phyloP scores from a whole-genome alignment of 495 filamentous ascomycete species.

The Glonium stellatum region DNA sequence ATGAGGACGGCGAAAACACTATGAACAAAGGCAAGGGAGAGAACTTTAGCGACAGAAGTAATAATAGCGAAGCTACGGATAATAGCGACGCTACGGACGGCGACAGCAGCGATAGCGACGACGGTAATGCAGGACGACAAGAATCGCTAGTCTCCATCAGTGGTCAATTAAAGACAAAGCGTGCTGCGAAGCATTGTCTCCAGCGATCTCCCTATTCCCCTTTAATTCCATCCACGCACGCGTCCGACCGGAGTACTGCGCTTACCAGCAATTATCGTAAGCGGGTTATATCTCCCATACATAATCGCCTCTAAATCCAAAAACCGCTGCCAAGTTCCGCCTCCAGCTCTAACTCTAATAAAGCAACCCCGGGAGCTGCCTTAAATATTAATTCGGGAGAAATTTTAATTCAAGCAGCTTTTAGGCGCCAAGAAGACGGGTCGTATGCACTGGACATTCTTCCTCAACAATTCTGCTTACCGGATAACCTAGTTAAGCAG shows the following conservation, averaged over 20 bases:
- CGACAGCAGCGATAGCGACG: not conserved
- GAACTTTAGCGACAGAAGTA: not conserved
- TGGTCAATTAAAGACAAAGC: not conserved
- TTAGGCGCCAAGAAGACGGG: not conserved
- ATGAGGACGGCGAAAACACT: not conserved
- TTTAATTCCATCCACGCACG: not conserved
- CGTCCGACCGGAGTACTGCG: not conserved
- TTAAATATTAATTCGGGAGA: not conserved
- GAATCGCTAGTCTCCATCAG: not conserved
- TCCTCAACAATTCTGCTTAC: not conserved
- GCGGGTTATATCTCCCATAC: not conserved
- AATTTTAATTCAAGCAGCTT: not conserved
- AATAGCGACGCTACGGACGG: not conserved
- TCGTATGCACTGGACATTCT: not conserved
- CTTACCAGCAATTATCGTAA: not conserved
- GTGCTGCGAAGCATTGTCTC: not conserved
- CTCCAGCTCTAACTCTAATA: not conserved
- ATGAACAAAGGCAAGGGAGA: not conserved
- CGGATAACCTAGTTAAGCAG: not conserved
- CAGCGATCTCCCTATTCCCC: not conserved
- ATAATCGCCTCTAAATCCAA: not conserved
- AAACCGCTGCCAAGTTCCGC: not conserved
- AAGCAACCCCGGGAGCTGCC: not conserved
- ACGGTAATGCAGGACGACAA: not conserved
- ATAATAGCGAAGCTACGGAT: not conserved